Evolutionary conservation across 768 basidiomycete species (phyloP), one percentile per base, ranked within the genome.

Genomic region (Leccinum incarnatum): DNA sequence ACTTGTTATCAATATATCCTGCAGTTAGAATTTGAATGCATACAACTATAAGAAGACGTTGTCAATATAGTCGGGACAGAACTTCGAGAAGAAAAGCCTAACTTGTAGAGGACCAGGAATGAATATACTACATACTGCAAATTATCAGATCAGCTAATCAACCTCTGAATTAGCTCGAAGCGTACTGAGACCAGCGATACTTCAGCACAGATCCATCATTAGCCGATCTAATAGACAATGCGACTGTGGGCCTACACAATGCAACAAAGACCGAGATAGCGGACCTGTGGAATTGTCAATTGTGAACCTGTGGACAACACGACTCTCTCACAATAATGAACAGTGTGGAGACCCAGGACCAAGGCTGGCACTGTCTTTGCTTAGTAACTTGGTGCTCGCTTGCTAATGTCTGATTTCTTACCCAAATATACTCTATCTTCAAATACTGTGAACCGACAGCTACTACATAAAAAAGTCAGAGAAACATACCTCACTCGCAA

Each of bases 391-490:
- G 0, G 11, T n/a, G 4, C 5, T 2, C 7, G 19, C n/a, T 17
- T 8, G 1, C 17, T 32, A 7, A 14, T 12, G 10, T 10, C 6
- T 53, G 11, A 5, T 37, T 25, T 37, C 63, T 40, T 1, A 66
- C 65, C 65, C 65, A 66, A 21, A 66, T 34, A 49, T 63, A 66
- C 1, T 63, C 54, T 54, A 66, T 12, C 65, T 66, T 48, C 29
- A 14, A 5, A n/a, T 12, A 11, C 15, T 10, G 8, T 56, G 2
- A 5, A 19, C 5, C n/a, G 9, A 7, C 3, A 19, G 25, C 47
- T 50, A 50, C 12, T 49, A n/a, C 1, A 21, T 15, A 3, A 0
- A 8, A 4, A 9, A 17, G 9, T 8, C 8, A 29, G 40, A 23
- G 29, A 15, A 4, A 42, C n/a, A 32, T 51, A 61, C 58, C 52